Percentiles rank a stretch among this genome's conserved stretches.
Conservation (phyloP, 1,139 yeast genomes). For the Nakaseomyces delphensis region DNA sequence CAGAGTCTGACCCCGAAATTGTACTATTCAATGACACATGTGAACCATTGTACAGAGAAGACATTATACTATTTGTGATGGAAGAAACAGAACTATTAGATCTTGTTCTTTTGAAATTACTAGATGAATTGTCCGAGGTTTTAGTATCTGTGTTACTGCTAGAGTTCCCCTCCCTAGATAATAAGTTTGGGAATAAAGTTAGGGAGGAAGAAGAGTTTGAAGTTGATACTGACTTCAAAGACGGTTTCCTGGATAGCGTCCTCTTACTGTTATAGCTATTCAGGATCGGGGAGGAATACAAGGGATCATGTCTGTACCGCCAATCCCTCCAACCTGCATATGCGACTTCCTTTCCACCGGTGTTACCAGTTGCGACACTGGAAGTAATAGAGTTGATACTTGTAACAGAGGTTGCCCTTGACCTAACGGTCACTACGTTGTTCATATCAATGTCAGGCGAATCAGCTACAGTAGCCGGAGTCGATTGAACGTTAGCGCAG, state of each 20-base stretch:
- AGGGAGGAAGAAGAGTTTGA: constrained; percentile 11
- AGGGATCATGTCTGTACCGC: constrained; percentile 65
- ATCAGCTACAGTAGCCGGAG: not conserved
- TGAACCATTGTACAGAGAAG: constrained; percentile 10
- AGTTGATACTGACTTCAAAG: constrained; percentile 17
- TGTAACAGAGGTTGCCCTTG: constrained; percentile 2
- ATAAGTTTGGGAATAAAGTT: not conserved
- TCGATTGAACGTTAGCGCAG: not conserved
- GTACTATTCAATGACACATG: constrained; percentile 5
- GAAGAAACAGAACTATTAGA: constrained; percentile 19
- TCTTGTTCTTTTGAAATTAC: constrained; percentile 6
- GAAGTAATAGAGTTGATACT: constrained; percentile 6
- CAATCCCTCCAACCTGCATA: constrained; percentile 86
- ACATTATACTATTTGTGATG: constrained; percentile 19
- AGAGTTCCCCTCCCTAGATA: constrained; percentile 1
- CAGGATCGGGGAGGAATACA: constrained; percentile 40
- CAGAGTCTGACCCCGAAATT: constrained; percentile 1
- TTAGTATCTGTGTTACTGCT: constrained; percentile 7
- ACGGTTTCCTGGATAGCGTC: constrained; percentile 18
- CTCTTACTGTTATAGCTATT: constrained; percentile 29
- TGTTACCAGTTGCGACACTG: constrained; percentile 15
- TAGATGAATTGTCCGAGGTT: not conserved
- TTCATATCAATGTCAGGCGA: not conserved
- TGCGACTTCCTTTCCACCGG: constrained; percentile 21
- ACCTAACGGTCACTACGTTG: constrained; percentile 13